Base-by-base conservation (phyloP, 2,329 filamentous ascomycete species). In the Claviceps maximensis region DNA sequence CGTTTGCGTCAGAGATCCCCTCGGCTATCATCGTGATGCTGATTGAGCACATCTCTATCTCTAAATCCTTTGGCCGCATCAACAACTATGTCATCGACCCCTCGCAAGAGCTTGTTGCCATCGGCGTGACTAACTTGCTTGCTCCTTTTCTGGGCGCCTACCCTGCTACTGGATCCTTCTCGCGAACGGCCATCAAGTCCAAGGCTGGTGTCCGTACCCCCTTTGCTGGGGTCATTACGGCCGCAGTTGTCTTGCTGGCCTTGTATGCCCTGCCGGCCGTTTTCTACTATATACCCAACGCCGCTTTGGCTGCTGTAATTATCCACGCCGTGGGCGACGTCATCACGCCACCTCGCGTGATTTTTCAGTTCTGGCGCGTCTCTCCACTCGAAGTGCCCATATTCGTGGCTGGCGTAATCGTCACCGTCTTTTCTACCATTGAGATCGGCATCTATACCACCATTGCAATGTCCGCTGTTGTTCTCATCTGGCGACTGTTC, bases 111-210 rank as follows among this genome's bases (percentile, higher is more conserved):
- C 71, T 90, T 50, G 83, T 90, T 29, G 86, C 84, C 38, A 87
- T 89, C 59, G 86, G 86, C 57, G 78, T 89, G 2, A 80, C 78
- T 40, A 90, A 90, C 63, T 69, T 89, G 36, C 75, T 90, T 10
- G 85, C 83, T 19, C 83, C 87, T 10, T 91, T 93, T 72, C 72
- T 91, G 1, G 86, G 89, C 50, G 88, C 76, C 2, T 95, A 94
- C 60, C 87, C 89, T 4, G 86, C 87, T 0, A 95, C 89, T 12
- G 89, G 89, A 6, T 94, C 89, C 2, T 95, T 95, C 74, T 91
- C 87, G 8, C 82, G 89, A 56, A 95, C 89, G 23, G 89, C 89
- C 50, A 94, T 95, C 73, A 94, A 94, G 69, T 87, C 89, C n/a
- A 95, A 95, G 71, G 87, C 89, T 51, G 89, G 89, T 64, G 89